Evolutionary conservation across 1,139 yeast genomes (phyloP), one percentile per base, ranked within the genome.

Genomic region (Kurtzmaniella natalensis): DNA sequence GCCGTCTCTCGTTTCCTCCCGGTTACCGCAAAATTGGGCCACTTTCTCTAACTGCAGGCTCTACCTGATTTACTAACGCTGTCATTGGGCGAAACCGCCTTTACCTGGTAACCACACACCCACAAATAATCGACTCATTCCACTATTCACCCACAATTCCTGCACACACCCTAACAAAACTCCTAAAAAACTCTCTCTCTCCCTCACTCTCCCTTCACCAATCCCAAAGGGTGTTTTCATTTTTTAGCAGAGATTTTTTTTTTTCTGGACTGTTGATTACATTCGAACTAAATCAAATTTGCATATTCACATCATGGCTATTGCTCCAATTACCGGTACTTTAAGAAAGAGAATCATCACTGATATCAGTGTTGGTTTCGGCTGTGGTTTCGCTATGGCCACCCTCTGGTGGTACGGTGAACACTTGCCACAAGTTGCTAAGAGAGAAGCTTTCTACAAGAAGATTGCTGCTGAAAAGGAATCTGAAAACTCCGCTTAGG

Each of bases 261-360:
- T 21, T 21, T 21, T 21, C n/a, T 21, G n/a, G n/a, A n/a, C n/a
- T n/a, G n/a, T 7, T 9, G 21, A 19, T 7, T 7, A 19, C 21
- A 19, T 19, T 19, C 9, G 4, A 11, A 5, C 21, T 21, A 30
- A 25, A 15, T 17, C 22, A 34, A 11, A 17, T 13, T 17, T n/a
- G 33, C 43, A 32, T n/a, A n/a, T n/a, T 21, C 27, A 23, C 10
- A 71, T 49, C 53, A 82, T 84, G 86, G 85, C 94, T 56, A 76
- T 88, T 57, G 87, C 95, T 57, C 95, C 96, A 53, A 87, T 89
- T 55, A 76, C 81, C 39, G 96, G 96, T 49, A 70, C 84, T 47
- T 75, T 89, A 46, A 85, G 77, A 70, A 86, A 80, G 72, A 82
- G 80, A 66, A 79, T 86, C 63, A 73, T 83, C 58, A 75, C 84